Evolutionary conservation across 495 filamentous ascomycete genomes (phyloP), one percentile per base, ranked within the genome.

Genomic region (Annulohypoxylon maeteangense): DNA sequence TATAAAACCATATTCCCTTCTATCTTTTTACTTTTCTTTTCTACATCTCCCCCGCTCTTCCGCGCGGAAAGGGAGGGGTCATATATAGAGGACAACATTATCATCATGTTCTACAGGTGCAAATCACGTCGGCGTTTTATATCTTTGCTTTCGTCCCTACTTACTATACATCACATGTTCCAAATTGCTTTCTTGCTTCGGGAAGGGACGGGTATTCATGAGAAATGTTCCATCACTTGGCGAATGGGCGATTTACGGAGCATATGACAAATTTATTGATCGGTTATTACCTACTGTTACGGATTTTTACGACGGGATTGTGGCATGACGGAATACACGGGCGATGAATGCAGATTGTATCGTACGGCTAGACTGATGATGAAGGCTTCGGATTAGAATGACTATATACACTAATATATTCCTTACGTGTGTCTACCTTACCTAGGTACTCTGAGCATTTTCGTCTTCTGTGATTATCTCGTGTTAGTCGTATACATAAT

Each of bases 301-400:
- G 10, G 16, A 14, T 12, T 27, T 55, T 45, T 34, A 50, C 38
- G 38, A 48, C 25, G 47, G 31, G 48, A 36, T 32, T 7, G 16
- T 16, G 27, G 16, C 14, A 54, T 3, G 50, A 56, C 38, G 50
- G 27, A 51, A 54, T 34, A 54, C 20, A 44, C 40, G 40, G 40
- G 16, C 16, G 40, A 44, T 44, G 40, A 29, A 68, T 45, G 51
- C 68, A 71, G 68, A 71, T 71, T 71, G 68, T 70, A 61, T 56
- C 68, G 50, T 58, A 71, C 57, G 54, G 58, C 48, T 71, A 71
- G 68, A 62, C 62, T 62, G 56, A 66, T 62, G 56, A 66, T 40
- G 56, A 65, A 44, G 56, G 56, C 14, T 59, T 34, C 32, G 25
- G 42, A 58, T 55, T 70, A 65, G 56, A 66, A 23, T 65, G 50